Evolutionary conservation across 2,329 filamentous ascomycete genomes (phyloP), one percentile per base, ranked within the genome.

Genomic region (Ophiostoma angusticollis): DNA sequence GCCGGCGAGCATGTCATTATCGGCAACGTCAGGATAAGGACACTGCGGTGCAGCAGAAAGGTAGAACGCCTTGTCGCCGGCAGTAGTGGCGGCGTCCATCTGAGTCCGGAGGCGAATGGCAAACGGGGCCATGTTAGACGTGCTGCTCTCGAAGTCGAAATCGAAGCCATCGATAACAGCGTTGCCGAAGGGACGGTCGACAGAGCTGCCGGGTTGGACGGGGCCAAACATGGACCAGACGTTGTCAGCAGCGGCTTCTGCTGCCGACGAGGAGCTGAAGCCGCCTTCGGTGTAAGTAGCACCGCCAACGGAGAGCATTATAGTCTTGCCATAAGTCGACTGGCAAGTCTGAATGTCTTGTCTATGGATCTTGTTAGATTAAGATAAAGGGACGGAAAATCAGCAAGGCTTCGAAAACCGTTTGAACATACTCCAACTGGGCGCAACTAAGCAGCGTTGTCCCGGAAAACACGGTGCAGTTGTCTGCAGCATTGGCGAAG

Each of bases 141-240:
- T 68, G 3, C 58, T 56, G 5, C 70, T 63, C 58, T 85, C 80
- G 45, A 85, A 77, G 54, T 86, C 81, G 46, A 85, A 74, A 57
- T 86, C 81, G 54, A 86, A 84, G 5, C 82, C 82, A 54, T 86
- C 79, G 30, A 86, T 60, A 4, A 72, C 63, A 9, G 75, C 72
- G 11, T 60, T 57, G 39, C 77, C 77, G 53, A 85, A 85, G 1
- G 81, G 81, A 8, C 82, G 72, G 40, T 72, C 64, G 7, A 61
- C 61, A 2, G 55, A 57, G 29, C 57, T 63, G 22, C 57, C 61
- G 11, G 58, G 49, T 27, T 56, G 51, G 7, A 57, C 52, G 5
- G 80, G 75, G 2, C 81, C 81, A 54, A 84, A 85, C 45, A 77
- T 79, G 36, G 70, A 63, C 80, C 80, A 86, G 41, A 86, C 60